Conservation (phyloP, 495 filamentous ascomycete species). For the Cenococcum geophilum region DNA sequence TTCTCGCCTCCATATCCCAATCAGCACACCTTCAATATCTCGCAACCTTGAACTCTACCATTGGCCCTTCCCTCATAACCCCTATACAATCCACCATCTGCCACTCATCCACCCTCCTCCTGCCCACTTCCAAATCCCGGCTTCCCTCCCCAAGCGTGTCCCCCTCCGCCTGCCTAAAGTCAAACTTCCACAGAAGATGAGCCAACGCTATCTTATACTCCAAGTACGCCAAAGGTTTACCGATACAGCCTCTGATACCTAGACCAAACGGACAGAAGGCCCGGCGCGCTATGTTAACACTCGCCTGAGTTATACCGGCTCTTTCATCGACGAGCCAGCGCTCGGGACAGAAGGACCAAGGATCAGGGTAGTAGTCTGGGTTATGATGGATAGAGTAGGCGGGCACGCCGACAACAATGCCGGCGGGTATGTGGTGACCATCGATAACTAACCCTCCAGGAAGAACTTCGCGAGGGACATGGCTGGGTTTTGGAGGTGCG, state of each 20-base stretch:
- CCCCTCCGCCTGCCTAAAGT: conserved; percentile 10
- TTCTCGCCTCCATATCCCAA: no score
- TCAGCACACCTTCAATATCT: no score
- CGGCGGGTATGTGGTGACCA: conserved; percentile 45
- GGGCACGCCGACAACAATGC: conserved; percentile 31
- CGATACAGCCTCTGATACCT: conserved; percentile 13
- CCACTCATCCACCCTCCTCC: conserved; percentile 44
- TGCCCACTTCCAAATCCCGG: conserved; percentile 40
- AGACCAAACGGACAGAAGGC: conserved; percentile 19
- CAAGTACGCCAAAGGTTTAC: conserved; percentile 16
- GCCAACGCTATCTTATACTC: conserved; percentile 16
- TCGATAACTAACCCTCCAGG: conserved; percentile 52
- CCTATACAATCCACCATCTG: conserved; percentile 52
- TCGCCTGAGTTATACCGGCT: no score
- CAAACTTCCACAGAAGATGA: conserved; percentile 10
- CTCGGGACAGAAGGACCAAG: conserved; percentile 14
- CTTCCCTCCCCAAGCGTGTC: conserved; percentile 6
- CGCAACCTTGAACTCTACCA: conserved; percentile 46
- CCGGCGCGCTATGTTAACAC: neutral
- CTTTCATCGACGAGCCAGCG: conserved; percentile 13
- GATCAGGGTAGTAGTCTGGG: conserved; percentile 11
- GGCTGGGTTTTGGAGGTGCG: conserved; percentile 54
- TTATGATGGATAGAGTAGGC: conserved; percentile 15
- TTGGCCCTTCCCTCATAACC: conserved; percentile 47
- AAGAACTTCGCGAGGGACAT: conserved; percentile 55